Base-by-base conservation (phyloP, 441 rosid genomes). In the Pelargonium australe region DNA sequence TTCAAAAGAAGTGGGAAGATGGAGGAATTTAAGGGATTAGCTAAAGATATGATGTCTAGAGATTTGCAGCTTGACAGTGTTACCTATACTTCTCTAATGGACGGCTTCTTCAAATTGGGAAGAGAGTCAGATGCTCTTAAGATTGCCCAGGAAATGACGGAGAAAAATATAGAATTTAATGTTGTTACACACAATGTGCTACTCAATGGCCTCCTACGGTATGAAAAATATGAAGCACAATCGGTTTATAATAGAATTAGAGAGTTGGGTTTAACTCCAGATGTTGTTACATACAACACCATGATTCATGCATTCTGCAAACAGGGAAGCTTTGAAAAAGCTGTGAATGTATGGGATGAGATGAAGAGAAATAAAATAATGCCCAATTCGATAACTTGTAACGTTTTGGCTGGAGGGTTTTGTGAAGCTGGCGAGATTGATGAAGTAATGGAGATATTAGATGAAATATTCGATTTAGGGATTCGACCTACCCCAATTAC, bases 71-170 rank as follows among this genome's bases (percentile, higher is more conserved):
- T 84, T 77, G 98, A 92, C 76, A 84, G 25, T 62, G 85, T 92
- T 70, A 95, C 88, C 80, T 95, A 90, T 84, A 95, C 98, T n/a
- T 90, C 98, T 78, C 72, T 89, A 47, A 92, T 90, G 85, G 99
- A 95, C 79, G 91, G 87, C 62, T 85, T 87, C 78, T 90, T 92
- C 76, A 95, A 86, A 84, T 85, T 63, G 31, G 91, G 95, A 71
- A 85, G 81, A 16, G 96, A 86, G 69, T 82, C 85, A 3, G 85
- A 81, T 80, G 99, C 96, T 66, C 76, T 89, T 10, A 71, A 67
- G 67, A 77, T 89, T 72, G 89, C 84, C 63, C 86, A 88, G 80
- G 89, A 87, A 79, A 88, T 92, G 99, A 79, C 68, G 11, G 77
- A 84, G 81, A 87, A 82, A 72, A 80, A 77, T 69, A 81, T 85